These are phyloP conservation scores for Boletus hoseneyae DNA, from an alignment of 1,284 basidiomycete genomes.

Conservation along the genomic window DNA sequence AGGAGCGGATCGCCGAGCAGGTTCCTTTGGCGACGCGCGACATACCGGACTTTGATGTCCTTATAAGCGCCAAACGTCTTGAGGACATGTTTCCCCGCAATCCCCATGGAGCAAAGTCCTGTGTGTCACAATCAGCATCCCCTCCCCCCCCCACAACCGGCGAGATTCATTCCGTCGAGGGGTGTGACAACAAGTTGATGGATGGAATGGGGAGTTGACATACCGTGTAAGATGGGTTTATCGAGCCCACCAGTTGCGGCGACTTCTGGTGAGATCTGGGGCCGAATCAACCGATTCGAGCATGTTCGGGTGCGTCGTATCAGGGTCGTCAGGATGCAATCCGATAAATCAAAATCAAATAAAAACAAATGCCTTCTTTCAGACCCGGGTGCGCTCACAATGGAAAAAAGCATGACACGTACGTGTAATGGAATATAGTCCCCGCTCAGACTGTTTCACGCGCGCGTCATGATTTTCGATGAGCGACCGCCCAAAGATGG, in stretches of 20 bases:
- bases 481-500: constrained; percentile 4
- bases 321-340: neutral
- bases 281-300: constrained; percentile 6
- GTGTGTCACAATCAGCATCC: neutral
- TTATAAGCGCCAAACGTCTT: constrained; percentile 84
- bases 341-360: neutral
- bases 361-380: neutral
- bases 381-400: constrained; percentile 3
- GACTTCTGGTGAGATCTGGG: constrained; percentile 89
- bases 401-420: constrained; percentile 21
- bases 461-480: neutral
- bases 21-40: constrained; percentile 1
- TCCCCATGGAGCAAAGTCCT: constrained; percentile 91
- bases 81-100: constrained; percentile 91
- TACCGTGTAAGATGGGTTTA: constrained; percentile 79
- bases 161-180: neutral
- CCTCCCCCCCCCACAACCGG: neutral
- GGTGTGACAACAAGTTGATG: neutral
- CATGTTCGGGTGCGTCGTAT: neutral
- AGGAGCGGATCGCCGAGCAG: neutral
- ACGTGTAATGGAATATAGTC: constrained; percentile 92
- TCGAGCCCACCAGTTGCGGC: constrained; percentile 94
- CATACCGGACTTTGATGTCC: constrained; percentile 94
- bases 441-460: constrained; percentile 69
- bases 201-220: neutral